Conservation (phyloP, 2,329 filamentous ascomycete genomes). For the Fusarium zealandicum region DNA sequence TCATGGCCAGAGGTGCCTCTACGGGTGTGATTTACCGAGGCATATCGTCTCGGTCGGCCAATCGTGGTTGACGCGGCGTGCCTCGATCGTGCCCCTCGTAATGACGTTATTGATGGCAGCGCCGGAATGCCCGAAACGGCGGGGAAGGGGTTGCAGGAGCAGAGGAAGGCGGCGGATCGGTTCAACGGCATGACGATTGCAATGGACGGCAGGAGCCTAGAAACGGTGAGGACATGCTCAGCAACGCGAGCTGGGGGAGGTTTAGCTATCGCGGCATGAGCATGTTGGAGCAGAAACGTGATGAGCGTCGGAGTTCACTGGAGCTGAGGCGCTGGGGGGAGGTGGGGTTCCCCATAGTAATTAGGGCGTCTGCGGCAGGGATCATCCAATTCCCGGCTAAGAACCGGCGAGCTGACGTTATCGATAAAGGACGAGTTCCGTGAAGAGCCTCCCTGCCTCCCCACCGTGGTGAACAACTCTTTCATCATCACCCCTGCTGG, state of each 20-base stretch:
- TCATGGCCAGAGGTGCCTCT: slow-evolving; percentile 9
- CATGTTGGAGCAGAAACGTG: slow-evolving; percentile 36
- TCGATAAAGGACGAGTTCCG: neutral
- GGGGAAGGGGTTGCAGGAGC: slow-evolving; percentile 34
- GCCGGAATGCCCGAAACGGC: slow-evolving; percentile 17
- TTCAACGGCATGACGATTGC: slow-evolving; percentile 34
- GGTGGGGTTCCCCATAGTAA: slow-evolving; percentile 14
- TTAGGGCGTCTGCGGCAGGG: slow-evolving; percentile 12
- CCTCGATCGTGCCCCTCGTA: slow-evolving; percentile 19
- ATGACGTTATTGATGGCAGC: slow-evolving; percentile 38
- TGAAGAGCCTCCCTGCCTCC: no score
- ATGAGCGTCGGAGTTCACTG: neutral
- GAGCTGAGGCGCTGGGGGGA: no score
- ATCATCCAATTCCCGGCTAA: slow-evolving; percentile 21
- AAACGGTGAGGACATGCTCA: slow-evolving; percentile 31
- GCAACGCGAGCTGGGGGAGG: slow-evolving; percentile 3
- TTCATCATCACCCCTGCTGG: neutral
- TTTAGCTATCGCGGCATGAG: slow-evolving; percentile 31
- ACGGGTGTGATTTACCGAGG: slow-evolving; percentile 28
- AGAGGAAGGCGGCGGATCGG: slow-evolving; percentile 28
- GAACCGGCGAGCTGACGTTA: slow-evolving; percentile 13
- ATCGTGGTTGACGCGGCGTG: slow-evolving; percentile 2
- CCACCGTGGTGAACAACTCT: slow-evolving; percentile 20
- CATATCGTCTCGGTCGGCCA: slow-evolving; percentile 30
- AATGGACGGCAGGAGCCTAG: slow-evolving; percentile 12